Evolutionary conservation across 75 land plant genomes (phyloP), one percentile per base, ranked within the genome.

Genomic region (Isoetes taiwanensis): DNA sequence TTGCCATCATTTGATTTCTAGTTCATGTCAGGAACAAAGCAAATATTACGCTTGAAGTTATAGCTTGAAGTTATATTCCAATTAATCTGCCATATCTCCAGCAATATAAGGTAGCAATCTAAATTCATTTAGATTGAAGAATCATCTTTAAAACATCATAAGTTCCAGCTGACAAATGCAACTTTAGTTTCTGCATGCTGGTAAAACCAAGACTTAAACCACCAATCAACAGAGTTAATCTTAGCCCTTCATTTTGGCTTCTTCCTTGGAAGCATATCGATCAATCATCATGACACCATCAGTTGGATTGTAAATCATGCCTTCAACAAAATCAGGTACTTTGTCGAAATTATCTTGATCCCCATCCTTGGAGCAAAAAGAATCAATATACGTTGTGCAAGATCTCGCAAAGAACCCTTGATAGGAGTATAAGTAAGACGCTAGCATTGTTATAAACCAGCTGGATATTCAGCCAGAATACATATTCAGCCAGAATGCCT

Each of bases 131-230:
- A n/a, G n/a, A n/a, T n/a, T n/a, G n/a, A n/a, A n/a, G n/a, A n/a
- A n/a, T n/a, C n/a, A n/a, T n/a, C n/a, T n/a, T n/a, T n/a, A n/a
- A n/a, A n/a, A n/a, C n/a, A n/a, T n/a, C n/a, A n/a, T n/a, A n/a
- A n/a, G n/a, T n/a, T n/a, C n/a, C n/a, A n/a, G n/a, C n/a, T n/a
- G n/a, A n/a, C n/a, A n/a, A n/a, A n/a, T n/a, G n/a, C n/a, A n/a
- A n/a, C n/a, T n/a, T n/a, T n/a, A 10, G 73, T 87, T 65, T 87
- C 70, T 17, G 97, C 97, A 69, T 91, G 83, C 75, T 91, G 97
- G 62, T 91, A 91, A 42, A 87, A 91, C 97, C 97, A 91, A 11
- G 88, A 74, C 64, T 91, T 91, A 58, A 80, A 91, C 97, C 97
- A 91, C 97, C 97, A 90, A 0, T 61, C 67, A 6, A 19, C 25